Percentiles rank a stretch among this genome's conserved stretches.
These are phyloP conservation scores for Panicum virgatum DNA, from an alignment of 202 grass and related monocot genomes.

Conservation along the genomic window DNA sequence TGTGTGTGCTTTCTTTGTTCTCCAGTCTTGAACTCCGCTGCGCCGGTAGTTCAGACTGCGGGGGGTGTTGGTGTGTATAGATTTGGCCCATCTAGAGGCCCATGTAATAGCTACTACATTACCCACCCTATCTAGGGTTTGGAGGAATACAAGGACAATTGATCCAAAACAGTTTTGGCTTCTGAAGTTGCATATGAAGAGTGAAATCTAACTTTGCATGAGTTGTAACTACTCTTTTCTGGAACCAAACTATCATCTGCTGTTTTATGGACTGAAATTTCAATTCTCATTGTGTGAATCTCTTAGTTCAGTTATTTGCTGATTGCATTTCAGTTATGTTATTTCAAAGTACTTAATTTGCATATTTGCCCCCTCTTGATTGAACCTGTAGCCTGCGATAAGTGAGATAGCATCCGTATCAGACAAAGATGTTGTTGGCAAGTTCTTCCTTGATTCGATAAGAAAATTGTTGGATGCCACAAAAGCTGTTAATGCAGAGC, in stretches of 20 bases:
- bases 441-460: constrained; percentile 66
- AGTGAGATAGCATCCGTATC: constrained; percentile 80
- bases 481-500: constrained; percentile 70
- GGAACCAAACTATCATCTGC: neutral
- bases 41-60: too few relatives aligned
- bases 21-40: too few relatives aligned
- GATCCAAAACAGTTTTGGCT: too few relatives aligned
- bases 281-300: neutral
- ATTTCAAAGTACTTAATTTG: constrained; percentile 22
- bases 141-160: too few relatives aligned
- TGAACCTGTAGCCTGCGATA: constrained; percentile 68
- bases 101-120: too few relatives aligned
- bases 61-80: too few relatives aligned
- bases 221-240: neutral
- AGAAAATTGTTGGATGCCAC: constrained; percentile 75
- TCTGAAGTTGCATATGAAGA: neutral
- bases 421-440: constrained; percentile 70
- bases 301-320: neutral
- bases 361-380: constrained; percentile 1
- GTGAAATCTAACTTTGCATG: neutral
- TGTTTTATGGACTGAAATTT: constrained; percentile 20
- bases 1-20: too few relatives aligned
- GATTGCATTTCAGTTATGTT: constrained; percentile 22
- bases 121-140: too few relatives aligned
- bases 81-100: too few relatives aligned